These are phyloP conservation scores for Aspergillus fumigatiaffinis DNA, from an alignment of 2,329 filamentous ascomycete species.

Conservation along the genomic window DNA sequence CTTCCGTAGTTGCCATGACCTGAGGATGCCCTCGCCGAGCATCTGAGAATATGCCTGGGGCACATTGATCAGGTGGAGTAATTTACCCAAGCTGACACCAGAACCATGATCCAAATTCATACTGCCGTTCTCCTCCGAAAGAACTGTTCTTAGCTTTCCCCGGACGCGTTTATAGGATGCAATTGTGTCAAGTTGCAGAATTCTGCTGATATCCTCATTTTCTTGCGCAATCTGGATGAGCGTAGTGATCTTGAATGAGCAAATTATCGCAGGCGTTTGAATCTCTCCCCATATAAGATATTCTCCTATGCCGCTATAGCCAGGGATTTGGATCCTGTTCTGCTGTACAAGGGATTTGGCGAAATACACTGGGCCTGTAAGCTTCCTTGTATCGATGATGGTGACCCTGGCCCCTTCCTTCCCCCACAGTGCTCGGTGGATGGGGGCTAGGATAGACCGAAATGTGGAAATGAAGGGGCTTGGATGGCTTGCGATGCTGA, in stretches of 20 bases:
- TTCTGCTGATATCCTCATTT: slow-evolving; percentile 15
- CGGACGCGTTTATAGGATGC: background rate
- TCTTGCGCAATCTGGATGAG: slow-evolving; percentile 17
- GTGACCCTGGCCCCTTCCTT: slow-evolving; percentile 23
- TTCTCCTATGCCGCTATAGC: slow-evolving; percentile 28
- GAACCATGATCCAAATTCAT: slow-evolving; percentile 10
- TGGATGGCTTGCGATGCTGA: slow-evolving; percentile 12
- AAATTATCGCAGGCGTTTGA: slow-evolving; percentile 23
- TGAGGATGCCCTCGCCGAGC: slow-evolving; percentile 18
- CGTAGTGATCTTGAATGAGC: slow-evolving; percentile 20
- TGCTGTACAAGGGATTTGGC: slow-evolving; percentile 22
- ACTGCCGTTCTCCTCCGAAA: slow-evolving; percentile 8
- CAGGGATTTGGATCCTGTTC: slow-evolving; percentile 12
- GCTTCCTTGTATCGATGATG: slow-evolving; percentile 27
- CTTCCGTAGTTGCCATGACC: slow-evolving; percentile 19
- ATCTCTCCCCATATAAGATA: slow-evolving; percentile 34
- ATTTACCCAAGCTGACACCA: slow-evolving; percentile 19
- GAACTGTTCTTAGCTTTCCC: slow-evolving; percentile 7
- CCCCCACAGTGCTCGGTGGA: slow-evolving; percentile 29
- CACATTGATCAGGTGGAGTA: slow-evolving; percentile 19
- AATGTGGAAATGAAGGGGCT: slow-evolving; percentile 36
- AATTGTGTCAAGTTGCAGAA: slow-evolving; percentile 27
- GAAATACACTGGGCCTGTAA: slow-evolving; percentile 22
- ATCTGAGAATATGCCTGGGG: slow-evolving; percentile 18
- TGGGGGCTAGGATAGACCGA: slow-evolving; percentile 20